Evolutionary conservation across 148 eudicot genomes (phyloP).

Genomic region (Bassia scoparia): DNA sequence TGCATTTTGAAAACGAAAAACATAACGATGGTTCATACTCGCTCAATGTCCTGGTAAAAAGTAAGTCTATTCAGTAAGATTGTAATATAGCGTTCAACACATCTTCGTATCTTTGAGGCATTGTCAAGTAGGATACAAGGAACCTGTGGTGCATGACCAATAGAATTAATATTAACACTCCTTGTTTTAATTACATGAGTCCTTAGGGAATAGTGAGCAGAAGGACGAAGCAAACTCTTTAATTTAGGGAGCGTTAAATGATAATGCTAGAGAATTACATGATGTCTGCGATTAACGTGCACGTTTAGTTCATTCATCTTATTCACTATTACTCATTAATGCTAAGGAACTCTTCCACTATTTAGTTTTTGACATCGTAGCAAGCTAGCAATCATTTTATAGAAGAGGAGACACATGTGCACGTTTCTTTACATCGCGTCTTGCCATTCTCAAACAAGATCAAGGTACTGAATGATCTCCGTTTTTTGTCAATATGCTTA

Average conservation of each 20-base stretch:
- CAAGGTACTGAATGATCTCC: background rate
- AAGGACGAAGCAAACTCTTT: background rate
- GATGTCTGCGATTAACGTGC: background rate
- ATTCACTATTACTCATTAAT: background rate
- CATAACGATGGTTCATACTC: background rate
- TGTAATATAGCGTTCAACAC: background rate
- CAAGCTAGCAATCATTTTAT: background rate
- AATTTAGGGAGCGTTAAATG: background rate
- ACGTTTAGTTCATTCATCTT: background rate
- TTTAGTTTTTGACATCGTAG: background rate
- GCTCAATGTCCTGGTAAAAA: background rate
- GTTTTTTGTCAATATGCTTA: background rate
- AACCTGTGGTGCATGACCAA: slow-evolving; percentile 9
- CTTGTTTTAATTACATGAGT: background rate
- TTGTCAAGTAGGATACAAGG: background rate
- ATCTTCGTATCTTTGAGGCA: background rate
- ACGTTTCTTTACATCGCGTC: background rate
- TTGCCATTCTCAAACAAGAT: background rate
- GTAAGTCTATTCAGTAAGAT: background rate
- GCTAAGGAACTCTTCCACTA: background rate
- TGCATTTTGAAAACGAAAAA: slow-evolving; percentile 20
- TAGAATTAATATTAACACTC: background rate
- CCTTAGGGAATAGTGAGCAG: slow-evolving; percentile 7
- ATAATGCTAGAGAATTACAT: background rate
- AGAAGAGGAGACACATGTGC: background rate